Conservation (phyloP, 495 filamentous ascomycete species). For the Annulohypoxylon nitens region DNA sequence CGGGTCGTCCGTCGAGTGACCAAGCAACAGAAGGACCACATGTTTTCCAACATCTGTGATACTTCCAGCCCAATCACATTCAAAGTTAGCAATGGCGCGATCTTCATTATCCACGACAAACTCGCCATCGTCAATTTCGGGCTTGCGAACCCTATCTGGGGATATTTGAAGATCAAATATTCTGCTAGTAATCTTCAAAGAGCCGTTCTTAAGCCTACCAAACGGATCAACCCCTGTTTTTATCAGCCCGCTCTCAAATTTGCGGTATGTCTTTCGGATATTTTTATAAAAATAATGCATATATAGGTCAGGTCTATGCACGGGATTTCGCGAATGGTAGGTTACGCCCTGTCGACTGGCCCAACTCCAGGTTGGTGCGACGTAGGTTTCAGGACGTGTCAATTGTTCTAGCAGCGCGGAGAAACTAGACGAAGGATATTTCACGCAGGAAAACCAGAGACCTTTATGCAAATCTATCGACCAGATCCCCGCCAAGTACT, state of each 20-base stretch:
- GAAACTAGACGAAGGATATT: not conserved
- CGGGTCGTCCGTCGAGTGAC: not conserved
- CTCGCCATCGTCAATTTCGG: not conserved
- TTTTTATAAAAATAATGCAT: not conserved
- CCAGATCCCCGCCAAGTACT: not conserved
- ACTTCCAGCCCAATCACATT: not conserved
- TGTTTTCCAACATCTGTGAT: not conserved
- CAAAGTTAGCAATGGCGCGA: not conserved
- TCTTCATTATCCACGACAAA: not conserved
- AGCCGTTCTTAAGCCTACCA: not conserved
- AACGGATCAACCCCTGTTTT: not conserved
- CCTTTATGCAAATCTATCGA: not conserved
- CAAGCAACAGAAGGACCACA: conserved; percentile 1
- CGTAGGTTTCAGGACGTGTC: not conserved
- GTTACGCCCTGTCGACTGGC: not conserved
- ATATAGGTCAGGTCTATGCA: not conserved
- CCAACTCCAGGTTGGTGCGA: not conserved
- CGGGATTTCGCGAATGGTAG: not conserved
- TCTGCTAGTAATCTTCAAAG: not conserved
- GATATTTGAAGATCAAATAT: not conserved
- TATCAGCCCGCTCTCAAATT: not conserved
- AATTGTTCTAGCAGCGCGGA: not conserved
- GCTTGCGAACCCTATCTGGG: not conserved
- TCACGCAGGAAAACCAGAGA: not conserved
- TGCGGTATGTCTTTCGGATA: not conserved